Conservation (phyloP, 345 rosid species). For the Pistacia atlantica region DNA sequence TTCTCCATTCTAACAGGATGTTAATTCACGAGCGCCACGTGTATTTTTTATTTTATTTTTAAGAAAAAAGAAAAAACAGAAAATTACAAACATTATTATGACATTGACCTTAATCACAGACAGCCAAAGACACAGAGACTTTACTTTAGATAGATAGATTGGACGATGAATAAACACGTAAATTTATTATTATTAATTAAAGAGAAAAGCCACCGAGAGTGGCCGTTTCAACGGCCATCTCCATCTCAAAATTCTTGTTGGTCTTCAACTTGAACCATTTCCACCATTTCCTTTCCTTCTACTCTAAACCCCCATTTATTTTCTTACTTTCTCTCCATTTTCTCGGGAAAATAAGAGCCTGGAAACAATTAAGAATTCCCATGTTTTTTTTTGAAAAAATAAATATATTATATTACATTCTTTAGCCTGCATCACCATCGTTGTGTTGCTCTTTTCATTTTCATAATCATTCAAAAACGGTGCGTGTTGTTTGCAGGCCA, state of each 20-base stretch:
- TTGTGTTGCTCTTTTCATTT: not conserved
- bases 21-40: not conserved
- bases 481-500: constrained; percentile 44
- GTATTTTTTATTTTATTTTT: too few relatives aligned
- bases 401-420: not conserved
- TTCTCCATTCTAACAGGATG: not conserved
- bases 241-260: constrained; percentile 36
- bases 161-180: constrained; percentile 11
- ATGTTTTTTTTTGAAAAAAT: not conserved
- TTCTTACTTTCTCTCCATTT: constrained; percentile 12
- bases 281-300: not conserved
- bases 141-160: constrained; percentile 1
- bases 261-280: constrained; percentile 16
- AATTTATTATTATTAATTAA: not conserved
- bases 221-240: constrained; percentile 55
- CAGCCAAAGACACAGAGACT: not conserved
- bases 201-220: constrained; percentile 11
- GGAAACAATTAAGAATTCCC: not conserved
- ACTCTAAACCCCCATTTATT: not conserved
- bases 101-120: not conserved
- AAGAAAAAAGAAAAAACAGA: not conserved
- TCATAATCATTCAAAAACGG: constrained; percentile 10
- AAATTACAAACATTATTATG: not conserved
- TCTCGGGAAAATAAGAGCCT: constrained; percentile 12
- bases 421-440: constrained; percentile 40